Base-by-base conservation (phyloP, 2,329 filamentous ascomycete genomes). In the Nigrospora osmanthi region DNA sequence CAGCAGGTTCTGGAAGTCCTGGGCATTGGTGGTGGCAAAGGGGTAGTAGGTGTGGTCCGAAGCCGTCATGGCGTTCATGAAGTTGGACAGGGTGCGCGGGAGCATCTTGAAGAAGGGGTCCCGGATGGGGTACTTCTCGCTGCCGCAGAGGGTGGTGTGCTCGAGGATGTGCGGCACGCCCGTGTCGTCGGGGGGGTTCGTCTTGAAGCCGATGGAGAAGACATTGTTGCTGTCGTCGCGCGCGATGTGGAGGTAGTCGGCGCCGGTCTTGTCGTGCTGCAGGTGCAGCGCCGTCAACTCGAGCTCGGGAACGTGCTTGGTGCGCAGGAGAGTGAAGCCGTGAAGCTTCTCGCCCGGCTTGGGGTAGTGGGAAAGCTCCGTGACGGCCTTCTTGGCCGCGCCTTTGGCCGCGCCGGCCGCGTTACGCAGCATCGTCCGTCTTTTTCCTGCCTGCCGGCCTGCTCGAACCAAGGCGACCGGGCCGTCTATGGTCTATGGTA, bases 21-120 rank as follows among this genome's bases (percentile, higher is more conserved):
- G 89, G 16, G 81, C 75, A 58, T 98, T 98, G 19, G 93, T 98
- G 2, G 93, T 98, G 46, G 93, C 90, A 65, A 98, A 98, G 2
- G 93, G 93, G 61, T 98, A 98, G 54, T 89, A 95, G 11, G 93
- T 98, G 64, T 98, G 90, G 59, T 97, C 91, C 17, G 89, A 86
- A 23, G 90, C 89, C 36, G 93, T 98, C 62, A 97, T 95, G 49
- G 93, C 93, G 65, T 98, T 98, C 93, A 98, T 98, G 62, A 96
- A 98, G 67, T 97, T 98, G 52, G 93, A 96, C n/a, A 98, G 76
- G 6, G 93, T 96, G 55, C 93, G 83, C 17, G 93, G 93, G 23
- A 98, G 78, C 93, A 98, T 98, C 77, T 97, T 98, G 75, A 98
- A 98, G 74, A 98, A 98, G 0, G 93, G 93, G 60, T 98, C 93